Conservation (phyloP, 164 flowering plant genomes). For the Vitis riparia region DNA sequence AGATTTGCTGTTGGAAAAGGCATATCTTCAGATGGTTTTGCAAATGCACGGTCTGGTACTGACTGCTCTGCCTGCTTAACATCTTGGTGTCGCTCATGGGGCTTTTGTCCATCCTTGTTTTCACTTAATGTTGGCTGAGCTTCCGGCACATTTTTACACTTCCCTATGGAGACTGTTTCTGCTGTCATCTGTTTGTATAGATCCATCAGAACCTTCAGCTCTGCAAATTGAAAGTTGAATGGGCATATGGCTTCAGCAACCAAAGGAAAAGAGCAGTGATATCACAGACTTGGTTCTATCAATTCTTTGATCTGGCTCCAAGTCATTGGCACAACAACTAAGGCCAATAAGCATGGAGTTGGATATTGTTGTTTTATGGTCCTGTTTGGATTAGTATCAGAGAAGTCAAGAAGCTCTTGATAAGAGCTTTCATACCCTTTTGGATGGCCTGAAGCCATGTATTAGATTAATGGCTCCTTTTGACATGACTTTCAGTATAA, state of each 20-base stretch:
- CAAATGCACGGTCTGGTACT: conserved; percentile 11
- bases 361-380: too few species aligned
- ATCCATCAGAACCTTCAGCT: conserved; percentile 56
- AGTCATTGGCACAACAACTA: too few species aligned
- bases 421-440: too few species aligned
- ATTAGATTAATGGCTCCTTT: too few species aligned
- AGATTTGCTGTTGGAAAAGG: conserved; percentile 6
- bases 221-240: conserved; percentile 35
- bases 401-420: too few species aligned
- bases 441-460: too few species aligned
- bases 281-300: not conserved
- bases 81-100: conserved; percentile 14
- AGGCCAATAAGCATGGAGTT: too few species aligned
- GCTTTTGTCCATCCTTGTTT: conserved; percentile 20
- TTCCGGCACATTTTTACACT: conserved; percentile 20
- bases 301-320: too few species aligned
- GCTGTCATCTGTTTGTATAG: conserved; percentile 38
- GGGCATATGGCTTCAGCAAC: not conserved
- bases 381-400: too few species aligned
- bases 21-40: conserved; percentile 25
- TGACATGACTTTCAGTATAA: too few species aligned
- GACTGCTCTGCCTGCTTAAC: conserved; percentile 19
- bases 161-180: conserved; percentile 28
- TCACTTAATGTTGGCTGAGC: conserved; percentile 19
- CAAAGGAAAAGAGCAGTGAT: not conserved